These are phyloP conservation scores for Phaeolepiota aurea DNA, from an alignment of 768 basidiomycete genomes.

Conservation along the genomic window DNA sequence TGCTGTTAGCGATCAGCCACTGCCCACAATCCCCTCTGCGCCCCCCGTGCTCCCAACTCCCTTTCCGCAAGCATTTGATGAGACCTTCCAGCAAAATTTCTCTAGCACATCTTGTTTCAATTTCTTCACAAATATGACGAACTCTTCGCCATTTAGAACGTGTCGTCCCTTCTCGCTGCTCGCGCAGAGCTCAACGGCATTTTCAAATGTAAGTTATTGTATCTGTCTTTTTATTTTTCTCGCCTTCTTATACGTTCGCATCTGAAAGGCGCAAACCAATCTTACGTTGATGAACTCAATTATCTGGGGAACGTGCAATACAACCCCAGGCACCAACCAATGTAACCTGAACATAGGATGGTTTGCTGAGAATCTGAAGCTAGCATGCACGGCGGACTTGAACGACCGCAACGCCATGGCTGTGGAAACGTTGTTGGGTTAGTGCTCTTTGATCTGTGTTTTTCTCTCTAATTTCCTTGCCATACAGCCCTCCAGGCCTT, in stretches of 20 bases:
- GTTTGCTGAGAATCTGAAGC: constrained; percentile 42
- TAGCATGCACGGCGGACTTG: constrained; percentile 51
- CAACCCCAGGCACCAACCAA: constrained; percentile 31
- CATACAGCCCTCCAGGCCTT: constrained; percentile 54
- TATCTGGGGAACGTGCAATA: constrained; percentile 79
- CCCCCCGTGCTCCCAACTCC: constrained; percentile 59
- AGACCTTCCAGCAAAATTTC: constrained; percentile 55
- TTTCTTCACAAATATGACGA: constrained; percentile 75
- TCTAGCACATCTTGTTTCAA: constrained; percentile 53
- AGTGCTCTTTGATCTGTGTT: constrained; percentile 10
- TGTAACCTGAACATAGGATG: constrained; percentile 64
- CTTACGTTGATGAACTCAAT: constrained; percentile 54
- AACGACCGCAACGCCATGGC: constrained; percentile 41
- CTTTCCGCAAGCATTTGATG: constrained; percentile 72
- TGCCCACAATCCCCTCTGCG: constrained; percentile 41
- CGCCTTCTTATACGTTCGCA: too few relatives aligned
- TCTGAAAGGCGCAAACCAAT: constrained; percentile 59
- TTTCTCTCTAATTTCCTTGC: neutral
- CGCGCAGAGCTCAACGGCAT: constrained; percentile 36
- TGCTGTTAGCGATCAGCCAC: constrained; percentile 15
- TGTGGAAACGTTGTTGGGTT: constrained; percentile 47
- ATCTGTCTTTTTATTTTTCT: constrained; percentile 2
- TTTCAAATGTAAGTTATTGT: constrained; percentile 44
- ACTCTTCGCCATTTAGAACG: constrained; percentile 46
- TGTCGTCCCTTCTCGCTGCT: constrained; percentile 74